phyloP scores from a whole-genome alignment of 805 yeast genomes.

The Kodamaea lidongshanica region DNA sequence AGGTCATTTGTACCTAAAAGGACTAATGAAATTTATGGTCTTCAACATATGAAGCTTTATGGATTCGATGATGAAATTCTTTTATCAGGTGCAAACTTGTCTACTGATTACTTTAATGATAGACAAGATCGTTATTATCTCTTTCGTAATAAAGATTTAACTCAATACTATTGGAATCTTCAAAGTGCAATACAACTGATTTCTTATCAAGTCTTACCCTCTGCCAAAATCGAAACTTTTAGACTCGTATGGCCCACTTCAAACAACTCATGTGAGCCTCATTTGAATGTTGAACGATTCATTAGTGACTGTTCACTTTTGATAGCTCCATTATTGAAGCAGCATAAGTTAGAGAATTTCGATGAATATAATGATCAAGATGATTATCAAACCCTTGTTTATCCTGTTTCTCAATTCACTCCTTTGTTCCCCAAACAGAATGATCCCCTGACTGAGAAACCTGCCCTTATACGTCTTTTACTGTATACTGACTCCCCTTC shows the following conservation, averaged over 20 bases:
- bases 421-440: slow-evolving; percentile 63
- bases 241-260: slow-evolving; percentile 67
- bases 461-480: slow-evolving; percentile 56
- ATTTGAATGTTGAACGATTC: slow-evolving; percentile 45
- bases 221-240: slow-evolving; percentile 43
- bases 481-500: slow-evolving; percentile 49
- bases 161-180: slow-evolving; percentile 70
- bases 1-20: slow-evolving; percentile 69
- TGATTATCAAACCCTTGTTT: slow-evolving; percentile 57
- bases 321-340: slow-evolving; percentile 55
- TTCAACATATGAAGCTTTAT: slow-evolving; percentile 96
- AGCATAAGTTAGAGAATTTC: slow-evolving; percentile 26
- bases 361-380: slow-evolving; percentile 30
- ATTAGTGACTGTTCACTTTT: slow-evolving; percentile 49
- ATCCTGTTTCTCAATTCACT: slow-evolving; percentile 87
- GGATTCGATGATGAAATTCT: slow-evolving; percentile 90
- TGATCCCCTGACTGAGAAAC: slow-evolving; percentile 71
- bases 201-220: slow-evolving; percentile 56
- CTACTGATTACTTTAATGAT: slow-evolving; percentile 86
- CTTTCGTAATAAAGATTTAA: slow-evolving; percentile 49
- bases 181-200: slow-evolving; percentile 62
- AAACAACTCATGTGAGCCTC: slow-evolving; percentile 65
- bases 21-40: slow-evolving; percentile 84
- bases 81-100: slow-evolving; percentile 85
- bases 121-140: slow-evolving; percentile 90